Evolutionary conservation across 2,329 filamentous ascomycete species (phyloP), one percentile per base, ranked within the genome.

Genomic region (Aureobasidium sp.): DNA sequence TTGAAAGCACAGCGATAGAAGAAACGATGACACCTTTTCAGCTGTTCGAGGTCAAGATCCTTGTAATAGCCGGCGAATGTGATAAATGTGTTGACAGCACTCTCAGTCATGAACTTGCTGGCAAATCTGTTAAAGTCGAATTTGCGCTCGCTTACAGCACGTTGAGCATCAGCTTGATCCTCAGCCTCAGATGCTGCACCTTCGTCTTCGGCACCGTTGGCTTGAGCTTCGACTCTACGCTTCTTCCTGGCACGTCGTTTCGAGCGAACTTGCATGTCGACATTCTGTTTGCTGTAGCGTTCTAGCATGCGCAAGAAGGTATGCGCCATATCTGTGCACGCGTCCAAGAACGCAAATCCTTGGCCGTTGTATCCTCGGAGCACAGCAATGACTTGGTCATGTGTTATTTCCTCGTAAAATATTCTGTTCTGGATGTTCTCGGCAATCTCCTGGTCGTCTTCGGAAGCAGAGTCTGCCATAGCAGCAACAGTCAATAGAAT

Each of bases 321-420:
- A 70, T 97, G 91, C 0, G 89, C 83, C 42, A 97, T 84, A 69
- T 99, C 93, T 1, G 93, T 97, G 62, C 88, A 87, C 6, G 92
- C 88, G 74, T 99, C 92, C 1, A 99, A 81, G 68, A 97, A 99
- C 61, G 91, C 90, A 68, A 97, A 94, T 0, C 90, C 89, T 75
- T 97, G 94, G 64, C 93, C 90, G 67, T 95, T 96, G 77, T 95
- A 97, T n/a, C 83, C 87, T 65, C 88, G 82, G 0, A 93, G 81
- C 59, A 97, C 89, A 63, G 86, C 84, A 33, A 93, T 83, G 57
- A 99, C 84, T 27, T 89, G 82, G 64, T 99, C 93, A 70, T 99
- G 92, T 0, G 92, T 97, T 0, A 90, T 85, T 70, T 97, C 91
- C 74, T 99, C 94, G 75, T 99, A 99, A 73, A 99, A 99, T n/a